phyloP scores from a whole-genome alignment of 352 stramenopile species.

The Phytopythium sindhum region DNA sequence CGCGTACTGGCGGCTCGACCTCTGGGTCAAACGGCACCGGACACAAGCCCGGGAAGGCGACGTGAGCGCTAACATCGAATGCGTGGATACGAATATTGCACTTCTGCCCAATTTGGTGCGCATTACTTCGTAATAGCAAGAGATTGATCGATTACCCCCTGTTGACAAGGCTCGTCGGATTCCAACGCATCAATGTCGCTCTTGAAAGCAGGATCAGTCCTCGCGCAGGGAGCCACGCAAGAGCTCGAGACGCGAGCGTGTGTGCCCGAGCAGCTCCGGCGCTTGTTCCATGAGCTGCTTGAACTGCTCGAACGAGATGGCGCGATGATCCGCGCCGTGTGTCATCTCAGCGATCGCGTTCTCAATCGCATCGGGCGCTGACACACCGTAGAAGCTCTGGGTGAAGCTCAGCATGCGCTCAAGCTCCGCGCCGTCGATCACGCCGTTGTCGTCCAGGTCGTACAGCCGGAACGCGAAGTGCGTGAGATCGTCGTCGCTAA shows the following conservation, averaged over 20 bases:
- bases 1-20: constrained; percentile 6
- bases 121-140: neutral
- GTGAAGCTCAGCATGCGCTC: constrained; percentile 49
- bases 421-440: constrained; percentile 47
- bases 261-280: constrained; percentile 45
- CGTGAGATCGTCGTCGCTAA: constrained; percentile 34
- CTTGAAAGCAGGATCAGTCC: constrained; percentile 2
- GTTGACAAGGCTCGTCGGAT: neutral
- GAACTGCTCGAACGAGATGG: constrained; percentile 43
- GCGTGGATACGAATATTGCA: neutral
- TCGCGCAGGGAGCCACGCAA: constrained; percentile 47
- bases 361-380: constrained; percentile 15
- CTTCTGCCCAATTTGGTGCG: neutral
- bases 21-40: neutral
- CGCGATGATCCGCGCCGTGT: constrained; percentile 9
- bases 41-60: constrained; percentile 2
- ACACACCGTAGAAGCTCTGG: constrained; percentile 43
- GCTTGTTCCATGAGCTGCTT: constrained; percentile 30
- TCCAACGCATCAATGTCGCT: neutral
- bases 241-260: constrained; percentile 46
- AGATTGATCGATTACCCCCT: neutral
- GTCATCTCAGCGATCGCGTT: constrained; percentile 20
- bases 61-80: neutral
- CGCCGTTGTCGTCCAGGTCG: constrained; percentile 54
- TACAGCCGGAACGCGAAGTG: constrained; percentile 65